Base-by-base conservation (phyloP, 2,329 filamentous ascomycete genomes). In the Beauveria varroae region DNA sequence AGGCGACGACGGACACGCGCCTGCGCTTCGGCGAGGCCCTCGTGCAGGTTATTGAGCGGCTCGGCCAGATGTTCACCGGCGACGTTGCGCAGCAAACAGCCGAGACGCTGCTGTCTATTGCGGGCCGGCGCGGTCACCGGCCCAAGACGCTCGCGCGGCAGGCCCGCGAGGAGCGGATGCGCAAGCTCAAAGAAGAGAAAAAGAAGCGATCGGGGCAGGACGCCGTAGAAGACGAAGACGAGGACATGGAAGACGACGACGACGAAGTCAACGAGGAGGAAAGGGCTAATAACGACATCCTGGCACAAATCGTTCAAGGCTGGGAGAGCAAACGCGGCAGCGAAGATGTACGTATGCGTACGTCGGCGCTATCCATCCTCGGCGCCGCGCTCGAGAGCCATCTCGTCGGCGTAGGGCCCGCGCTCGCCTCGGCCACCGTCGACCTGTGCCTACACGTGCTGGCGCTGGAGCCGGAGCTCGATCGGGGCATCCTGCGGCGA, bases 11-110 rank as follows among this genome's bases (percentile, higher is more conserved):
- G 0, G 88, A 91, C 69, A 79, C 82, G 2, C 81, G 89, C 2
- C 77, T 91, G 0, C 79, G 87, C 9, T 82, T 90, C 64, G 89
- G 87, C 54, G 88, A 92, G 70, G 84, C 86, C 0, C 72, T 90
- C 24, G 67, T 86, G 2, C 84, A 86, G 66, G 82, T 88, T 0
- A 79, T 88, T n/a, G 81, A 89, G 68, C 79, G 80, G 7, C 76
- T 86, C 1, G 81, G 82, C 5, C 75, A 80, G 57, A 81, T 78
- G 0, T 86, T 88, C 62, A 70, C 78, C 0, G 83, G 81, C 1
- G 80, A 83, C 0, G 70, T 78, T 0, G 83, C 85, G 0, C 70
- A 74, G 40, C 72, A 78, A 18, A 79, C 86, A 1, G 77, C 79
- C 3, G 80, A 86, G 65, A 83, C 81, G 0, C 78, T 89, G n/a